A percentile compares a stretch with the other conserved stretches of the same genome.
Evolutionary conservation across 148 eudicot genomes (phyloP).

Genomic region (Silene conica): DNA sequence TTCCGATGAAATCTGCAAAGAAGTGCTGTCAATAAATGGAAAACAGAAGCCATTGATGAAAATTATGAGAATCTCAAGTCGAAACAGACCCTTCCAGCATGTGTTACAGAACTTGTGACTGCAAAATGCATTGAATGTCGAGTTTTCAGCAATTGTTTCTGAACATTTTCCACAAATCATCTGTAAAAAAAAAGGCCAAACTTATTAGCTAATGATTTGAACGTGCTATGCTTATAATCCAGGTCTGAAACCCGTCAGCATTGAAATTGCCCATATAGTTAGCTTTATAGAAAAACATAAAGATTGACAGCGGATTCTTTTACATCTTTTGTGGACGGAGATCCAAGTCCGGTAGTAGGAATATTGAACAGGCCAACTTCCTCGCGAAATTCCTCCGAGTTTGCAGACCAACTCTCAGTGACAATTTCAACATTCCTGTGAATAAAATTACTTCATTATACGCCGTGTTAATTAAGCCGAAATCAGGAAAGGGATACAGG

Average conservation of each 20-base stretch:
- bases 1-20: no score
- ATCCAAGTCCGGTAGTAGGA: constrained; percentile 2
- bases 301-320: not conserved
- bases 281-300: no score
- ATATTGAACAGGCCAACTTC: constrained; percentile 11
- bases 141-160: not conserved
- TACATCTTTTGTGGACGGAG: constrained; percentile 1
- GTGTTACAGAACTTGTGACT: constrained; percentile 17
- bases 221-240: not conserved
- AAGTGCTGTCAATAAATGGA: no score
- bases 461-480: no score
- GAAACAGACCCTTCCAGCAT: constrained; percentile 23
- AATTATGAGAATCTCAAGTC: no score
- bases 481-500: not conserved
- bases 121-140: constrained; percentile 4
- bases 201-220: constrained; percentile 1
- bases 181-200: constrained; percentile 14
- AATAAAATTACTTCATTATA: no score
- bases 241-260: no score
- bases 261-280: no score
- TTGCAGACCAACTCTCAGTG: not conserved
- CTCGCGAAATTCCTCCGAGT: constrained; percentile 4
- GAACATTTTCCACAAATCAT: constrained; percentile 14
- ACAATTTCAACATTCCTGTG: constrained; percentile 9
- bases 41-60: no score